Evolutionary conservation across 2,329 filamentous ascomycete species (phyloP).

Genomic region (Sphaceloma murrayae): DNA sequence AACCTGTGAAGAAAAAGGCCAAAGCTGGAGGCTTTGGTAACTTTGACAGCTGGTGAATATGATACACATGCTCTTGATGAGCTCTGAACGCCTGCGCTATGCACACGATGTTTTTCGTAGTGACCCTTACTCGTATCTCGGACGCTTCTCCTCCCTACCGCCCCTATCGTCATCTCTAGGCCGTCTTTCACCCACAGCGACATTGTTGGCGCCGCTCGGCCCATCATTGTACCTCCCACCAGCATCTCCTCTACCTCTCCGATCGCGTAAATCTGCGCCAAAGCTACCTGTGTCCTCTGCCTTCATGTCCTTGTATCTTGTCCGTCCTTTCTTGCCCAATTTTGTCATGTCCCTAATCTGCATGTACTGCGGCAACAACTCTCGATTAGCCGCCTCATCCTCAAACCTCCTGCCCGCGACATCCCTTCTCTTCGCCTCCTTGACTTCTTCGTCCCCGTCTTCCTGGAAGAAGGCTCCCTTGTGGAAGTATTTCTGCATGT

Average conservation of each 20-base stretch:
- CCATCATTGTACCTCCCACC: conserved; percentile 56
- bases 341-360: conserved; percentile 91
- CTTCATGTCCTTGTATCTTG: conserved; percentile 80
- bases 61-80: conserved; percentile 10
- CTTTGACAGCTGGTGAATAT: conserved; percentile 51
- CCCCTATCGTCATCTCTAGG: conserved; percentile 33
- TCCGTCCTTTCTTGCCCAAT: conserved; percentile 82
- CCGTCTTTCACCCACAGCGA: conserved; percentile 57
- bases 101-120: not conserved
- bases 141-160: conserved; percentile 37
- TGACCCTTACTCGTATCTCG: conserved; percentile 30
- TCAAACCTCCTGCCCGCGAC: conserved; percentile 75
- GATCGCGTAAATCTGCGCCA: conserved; percentile 54
- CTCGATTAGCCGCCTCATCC: conserved; percentile 74
- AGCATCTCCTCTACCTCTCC: conserved; percentile 36
- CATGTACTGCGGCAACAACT: conserved; percentile 79
- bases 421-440: conserved; percentile 70
- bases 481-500: conserved; percentile 94
- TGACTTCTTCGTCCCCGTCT: conserved; percentile 52
- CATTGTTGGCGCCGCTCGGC: conserved; percentile 58
- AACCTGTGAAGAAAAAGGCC: conserved; percentile 68
- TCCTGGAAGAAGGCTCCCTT: conserved; percentile 93
- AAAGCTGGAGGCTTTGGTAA: conserved; percentile 74
- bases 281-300: conserved; percentile 85
- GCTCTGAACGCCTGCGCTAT: conserved; percentile 11